Conservation (phyloP, 345 rosid species). For the Citrus sp. region DNA sequence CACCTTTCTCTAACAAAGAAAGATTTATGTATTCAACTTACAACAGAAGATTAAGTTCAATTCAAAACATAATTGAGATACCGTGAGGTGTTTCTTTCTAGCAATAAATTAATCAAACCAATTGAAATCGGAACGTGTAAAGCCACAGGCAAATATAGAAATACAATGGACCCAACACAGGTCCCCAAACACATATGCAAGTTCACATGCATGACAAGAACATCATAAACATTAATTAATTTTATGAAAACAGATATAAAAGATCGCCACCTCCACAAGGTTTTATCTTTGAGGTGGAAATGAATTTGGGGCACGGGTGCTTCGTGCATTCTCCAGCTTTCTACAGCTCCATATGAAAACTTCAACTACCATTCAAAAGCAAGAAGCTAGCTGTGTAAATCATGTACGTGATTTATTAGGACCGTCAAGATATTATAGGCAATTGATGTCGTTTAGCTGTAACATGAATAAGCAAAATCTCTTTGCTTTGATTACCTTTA, state of each 20-base stretch:
- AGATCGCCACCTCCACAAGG: neutral
- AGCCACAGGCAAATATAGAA: neutral
- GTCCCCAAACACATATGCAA: neutral
- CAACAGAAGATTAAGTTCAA: neutral
- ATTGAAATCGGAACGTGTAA: conserved; percentile 4
- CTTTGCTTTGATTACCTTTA: neutral
- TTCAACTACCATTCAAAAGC: conserved; percentile 17
- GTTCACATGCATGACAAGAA: conserved; percentile 30
- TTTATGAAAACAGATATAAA: neutral
- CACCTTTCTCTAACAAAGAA: too few relatives aligned
- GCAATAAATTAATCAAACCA: neutral
- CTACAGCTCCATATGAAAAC: neutral
- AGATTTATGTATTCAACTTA: neutral
- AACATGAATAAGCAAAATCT: neutral
- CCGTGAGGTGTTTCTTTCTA: neutral
- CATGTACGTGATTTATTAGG: neutral
- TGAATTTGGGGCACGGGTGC: conserved; percentile 41
- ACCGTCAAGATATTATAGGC: neutral
- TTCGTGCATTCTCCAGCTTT: conserved; percentile 26
- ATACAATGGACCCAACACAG: conserved; percentile 2
- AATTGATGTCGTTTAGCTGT: neutral
- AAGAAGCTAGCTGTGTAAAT: neutral
- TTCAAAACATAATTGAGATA: neutral
- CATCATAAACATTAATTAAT: conserved; percentile 8
- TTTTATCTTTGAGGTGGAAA: conserved; percentile 11